Evolutionary conservation across 306 rosid species (phyloP), one percentile per base, ranked within the genome.

Genomic region (Quercus agrifolia): DNA sequence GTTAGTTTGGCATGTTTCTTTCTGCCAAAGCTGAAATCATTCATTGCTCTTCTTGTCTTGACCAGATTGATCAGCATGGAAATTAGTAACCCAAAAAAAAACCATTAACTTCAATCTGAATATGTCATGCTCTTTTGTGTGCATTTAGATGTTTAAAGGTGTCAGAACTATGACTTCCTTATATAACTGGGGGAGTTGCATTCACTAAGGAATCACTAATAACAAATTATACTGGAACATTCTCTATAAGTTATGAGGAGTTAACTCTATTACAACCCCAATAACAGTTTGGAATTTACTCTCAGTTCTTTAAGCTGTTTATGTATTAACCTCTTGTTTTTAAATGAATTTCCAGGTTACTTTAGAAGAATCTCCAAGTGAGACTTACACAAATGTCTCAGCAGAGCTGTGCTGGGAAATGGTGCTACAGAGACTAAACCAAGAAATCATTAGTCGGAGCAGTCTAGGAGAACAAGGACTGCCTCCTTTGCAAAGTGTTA

Each of bases 381-480:
- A 76, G 77, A 69, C 70, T 78, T 92, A 90, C 84, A 83, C 90
- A 2, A 82, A 87, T 41, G 78, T 78, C 63, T 85, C 97, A 10
- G 84, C 92, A 41, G 90, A 85, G 30, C 88, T 70, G 78, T 94
- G 98, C 85, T 94, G 98, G 98, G 89, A 89, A 81, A 90, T 78
- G 85, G 89, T 94, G 69, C 74, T 88, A 15, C 76, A 87, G 81
- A 86, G 86, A 88, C 69, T 94, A 76, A 84, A 71, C 73, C 44
- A 56, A 57, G 94, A 88, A 85, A 87, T 88, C 72, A 66, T 18
- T 44, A 78, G 87, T 75, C 82, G 69, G 49, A 83, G 77, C 75
- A 83, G 52, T 80, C 79, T 75, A 35, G 90, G 85, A 41, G 90
- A 82, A 82, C 81, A 25, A 59, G 84, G 80, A 71, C 82, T 78